A percentile compares a stretch with the other conserved stretches of the same genome.
Conservation (phyloP, 1,139 yeast species). For the Kodamaea suecica region DNA sequence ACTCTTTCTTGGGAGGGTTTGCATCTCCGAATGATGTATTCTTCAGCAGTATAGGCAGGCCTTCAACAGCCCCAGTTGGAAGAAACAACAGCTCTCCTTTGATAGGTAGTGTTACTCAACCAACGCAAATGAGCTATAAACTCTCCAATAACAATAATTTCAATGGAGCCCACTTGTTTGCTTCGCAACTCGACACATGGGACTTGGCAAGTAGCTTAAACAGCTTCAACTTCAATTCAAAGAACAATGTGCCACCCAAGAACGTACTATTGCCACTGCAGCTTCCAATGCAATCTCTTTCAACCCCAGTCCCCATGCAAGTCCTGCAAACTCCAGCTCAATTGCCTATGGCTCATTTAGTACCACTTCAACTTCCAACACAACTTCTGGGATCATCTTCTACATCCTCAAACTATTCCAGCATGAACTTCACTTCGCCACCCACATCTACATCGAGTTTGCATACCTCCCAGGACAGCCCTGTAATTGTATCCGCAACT, state of each 20-base stretch:
- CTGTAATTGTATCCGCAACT: not conserved
- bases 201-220: not conserved
- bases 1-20: not conserved
- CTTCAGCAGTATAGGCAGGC: not conserved
- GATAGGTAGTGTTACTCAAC: constrained; percentile 10
- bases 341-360: too few species aligned
- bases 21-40: not conserved
- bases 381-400: not conserved
- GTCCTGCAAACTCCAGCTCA: not conserved
- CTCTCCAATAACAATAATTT: not conserved
- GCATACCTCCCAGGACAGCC: not conserved
- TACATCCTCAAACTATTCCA: not conserved
- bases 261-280: not conserved
- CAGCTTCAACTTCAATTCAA: not conserved
- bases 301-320: not conserved
- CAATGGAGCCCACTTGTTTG: constrained; percentile 1
- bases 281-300: not conserved
- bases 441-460: not conserved
- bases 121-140: not conserved
- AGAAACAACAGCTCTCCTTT: constrained; percentile 15
- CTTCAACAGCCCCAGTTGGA: not conserved
- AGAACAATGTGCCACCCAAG: not conserved
- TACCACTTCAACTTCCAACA: not conserved
- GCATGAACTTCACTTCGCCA: not conserved
- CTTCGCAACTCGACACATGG: constrained; percentile 1